Percentiles rank a stretch among this genome's conserved stretches.
Evolutionary conservation across 2,329 filamentous ascomycete genomes (phyloP).

Genomic region (Penicillium sp.): DNA sequence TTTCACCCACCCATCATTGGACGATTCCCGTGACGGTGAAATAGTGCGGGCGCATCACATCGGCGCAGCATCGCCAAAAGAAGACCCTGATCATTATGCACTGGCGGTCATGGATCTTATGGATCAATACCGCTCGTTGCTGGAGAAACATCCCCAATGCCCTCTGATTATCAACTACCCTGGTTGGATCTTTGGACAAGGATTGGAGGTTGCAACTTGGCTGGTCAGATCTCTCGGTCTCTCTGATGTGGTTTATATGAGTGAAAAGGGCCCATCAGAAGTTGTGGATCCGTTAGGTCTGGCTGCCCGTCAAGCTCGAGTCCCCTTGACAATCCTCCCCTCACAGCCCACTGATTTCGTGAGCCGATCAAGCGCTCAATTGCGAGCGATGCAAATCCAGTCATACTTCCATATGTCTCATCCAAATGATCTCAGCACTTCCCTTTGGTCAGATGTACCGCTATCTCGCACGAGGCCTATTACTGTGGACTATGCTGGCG

Average conservation of each 20-base stretch:
- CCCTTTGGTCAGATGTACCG: constrained; percentile 49
- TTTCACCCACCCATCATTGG: constrained; percentile 52
- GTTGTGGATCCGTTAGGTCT: constrained; percentile 45
- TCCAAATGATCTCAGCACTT: constrained; percentile 27
- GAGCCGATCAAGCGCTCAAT: constrained; percentile 51
- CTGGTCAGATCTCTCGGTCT: constrained; percentile 49
- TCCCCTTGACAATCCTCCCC: constrained; percentile 48
- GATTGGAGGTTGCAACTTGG: constrained; percentile 50
- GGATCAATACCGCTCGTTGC: constrained; percentile 47
- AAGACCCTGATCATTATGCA: constrained; percentile 58
- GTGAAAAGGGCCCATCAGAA: constrained; percentile 48
- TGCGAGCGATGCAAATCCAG: constrained; percentile 59
- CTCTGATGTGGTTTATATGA: constrained; percentile 56
- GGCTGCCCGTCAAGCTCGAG: constrained; percentile 38
- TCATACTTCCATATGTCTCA: constrained; percentile 58
- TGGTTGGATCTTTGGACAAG: constrained; percentile 56
- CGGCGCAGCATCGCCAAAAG: constrained; percentile 54
- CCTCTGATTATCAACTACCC: constrained; percentile 60
- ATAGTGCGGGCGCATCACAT: constrained; percentile 55
- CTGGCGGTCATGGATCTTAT: constrained; percentile 55
- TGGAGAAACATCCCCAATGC: constrained; percentile 42
- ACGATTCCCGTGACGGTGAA: constrained; percentile 36
- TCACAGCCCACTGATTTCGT: constrained; percentile 48
- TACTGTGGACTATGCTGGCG: constrained; percentile 51
- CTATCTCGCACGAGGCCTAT: constrained; percentile 50